Evolutionary conservation across 306 rosid genomes (phyloP).

Genomic region (Trichosanthes cucumerina): DNA sequence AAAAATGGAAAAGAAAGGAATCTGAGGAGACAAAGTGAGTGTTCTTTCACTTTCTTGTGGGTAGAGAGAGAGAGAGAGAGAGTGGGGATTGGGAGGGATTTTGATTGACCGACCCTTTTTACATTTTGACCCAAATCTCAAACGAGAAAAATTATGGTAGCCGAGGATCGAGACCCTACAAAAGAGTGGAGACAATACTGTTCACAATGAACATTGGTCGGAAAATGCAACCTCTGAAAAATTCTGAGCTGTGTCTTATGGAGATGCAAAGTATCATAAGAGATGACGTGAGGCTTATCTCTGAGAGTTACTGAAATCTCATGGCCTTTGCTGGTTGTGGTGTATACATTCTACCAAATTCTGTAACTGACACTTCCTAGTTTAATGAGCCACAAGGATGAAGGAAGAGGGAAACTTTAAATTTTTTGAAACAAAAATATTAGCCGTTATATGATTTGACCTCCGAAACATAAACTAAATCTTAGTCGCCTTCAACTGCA

Average conservation of each 20-base stretch:
- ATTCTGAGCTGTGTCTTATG: neutral
- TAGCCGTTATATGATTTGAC: conserved; percentile 1
- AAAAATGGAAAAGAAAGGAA: conserved; percentile 37
- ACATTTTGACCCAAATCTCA: conserved; percentile 60
- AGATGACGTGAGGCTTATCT: conserved; percentile 6
- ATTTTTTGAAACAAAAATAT: neutral
- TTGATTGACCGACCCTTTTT: conserved; percentile 54
- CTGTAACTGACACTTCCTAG: conserved; percentile 45
- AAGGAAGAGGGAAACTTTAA: neutral
- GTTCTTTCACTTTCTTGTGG: conserved; percentile 82
- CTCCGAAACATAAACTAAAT: neutral
- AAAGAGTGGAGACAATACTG: conserved; percentile 8
- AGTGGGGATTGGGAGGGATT: conserved; percentile 2
- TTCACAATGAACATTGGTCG: conserved; percentile 9
- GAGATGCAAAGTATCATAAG: neutral
- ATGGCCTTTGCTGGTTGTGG: conserved; percentile 61
- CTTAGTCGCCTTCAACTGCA: neutral
- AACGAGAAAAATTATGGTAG: conserved; percentile 16
- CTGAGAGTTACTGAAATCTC: conserved; percentile 30
- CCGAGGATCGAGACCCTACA: conserved; percentile 1
- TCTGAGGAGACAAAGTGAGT: conserved; percentile 80
- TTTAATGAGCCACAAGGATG: conserved; percentile 11
- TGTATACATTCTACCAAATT: conserved; percentile 45
- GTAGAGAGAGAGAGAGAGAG: neutral
- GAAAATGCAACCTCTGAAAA: conserved; percentile 8